Base-by-base conservation (phyloP, 139 green algal genomes). In the Gonium pectorale region DNA sequence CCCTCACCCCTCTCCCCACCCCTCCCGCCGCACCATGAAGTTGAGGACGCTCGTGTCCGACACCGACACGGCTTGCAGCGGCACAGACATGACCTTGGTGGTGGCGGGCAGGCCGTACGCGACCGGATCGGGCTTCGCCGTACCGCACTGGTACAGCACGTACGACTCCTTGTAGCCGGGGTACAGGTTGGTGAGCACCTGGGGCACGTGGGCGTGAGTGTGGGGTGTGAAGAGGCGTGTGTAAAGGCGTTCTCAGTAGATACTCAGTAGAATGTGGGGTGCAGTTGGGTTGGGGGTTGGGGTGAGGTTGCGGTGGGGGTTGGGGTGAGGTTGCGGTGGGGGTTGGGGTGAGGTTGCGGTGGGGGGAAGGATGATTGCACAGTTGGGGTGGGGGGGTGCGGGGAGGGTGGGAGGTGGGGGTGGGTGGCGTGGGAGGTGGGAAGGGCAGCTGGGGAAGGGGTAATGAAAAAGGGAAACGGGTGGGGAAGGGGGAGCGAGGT, bases 101-200 rank as follows among this genome's bases (percentile, higher is more conserved):
- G 37, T 60, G 0, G 44, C 70, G 31, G 92, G 89, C 64, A 94
- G 70, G 26, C 64, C 24, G 24, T 84, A 43, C 11, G 33, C 17
- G 40, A 64, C 51, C 8, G 35, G 38, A 5, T 82, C 31, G 13
- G 93, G 90, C 2, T 29, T 49, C 1, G 63, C 43, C 5, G 90
- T 89, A 11, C 95, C 95, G 73, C 95, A 98, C 75, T 95, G 93
- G 89, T 93, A 95, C 37, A 98, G 92, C 38, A 98, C 79, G 75
- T 97, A 98, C 13, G 92, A 92, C 89, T 97, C 90, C n/a, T 90
- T 86, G 1, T 72, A 79, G 6, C 83, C 64, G 1, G 54, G 71
- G 62, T 94, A 94, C 7, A 54, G 38, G 56, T 46, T 60, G 59
- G 5, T 89, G 29, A 97, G 89, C 5, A 97, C 86, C 91, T 97